Evolutionary conservation across 176 grass and related monocot species (phyloP), one percentile per base, ranked within the genome.

Genomic region (Saccharum officinarum): DNA sequence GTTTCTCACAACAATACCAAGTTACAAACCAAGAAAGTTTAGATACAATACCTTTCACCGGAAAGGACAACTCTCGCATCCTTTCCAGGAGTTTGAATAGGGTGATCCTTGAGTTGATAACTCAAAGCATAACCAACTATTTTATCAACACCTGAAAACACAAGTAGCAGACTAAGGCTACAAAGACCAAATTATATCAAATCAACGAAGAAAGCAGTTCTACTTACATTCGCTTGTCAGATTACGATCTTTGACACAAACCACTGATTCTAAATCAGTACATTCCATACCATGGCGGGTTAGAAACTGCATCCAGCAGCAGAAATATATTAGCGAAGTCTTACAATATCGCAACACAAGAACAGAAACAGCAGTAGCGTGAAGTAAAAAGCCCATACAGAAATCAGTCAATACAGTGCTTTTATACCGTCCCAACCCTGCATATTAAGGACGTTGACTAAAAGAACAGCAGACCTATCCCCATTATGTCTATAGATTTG

Each of bases 161-260:
- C 63, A 80, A 46, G 20, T 22, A 39, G 34, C 17, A 65, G 22
- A 77, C 16, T 57, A 74, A 69, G 60, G 33, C 78, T 73, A 39
- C 17, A 52, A 31, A 44, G 22, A 73, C 67, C 23, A 69, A 44
- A 72, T 61, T 61, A 73, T 57, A 79, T 13, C 60, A 36, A 18
- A 40, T 65, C 73, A 55, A 25, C 75, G 39, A 12, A 85, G 28
- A 87, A 46, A 47, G 1, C 38, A 84, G 6, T 83, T 85, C 80
- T 42, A 94, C 96, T 94, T 86, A 98, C 96, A 95, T 89, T 98
- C 93, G 12, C 86, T 94, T 87, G 96, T 92, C 87, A 98, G 96
- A 68, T 80, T 92, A 75, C 89, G 93, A 92, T 98, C 96, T 86
- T 98, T 95, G 28, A 98, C 64, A 70, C 81, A 95, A 60, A 82